Evolutionary conservation across 2,329 filamentous ascomycete genomes (phyloP), one percentile per base, ranked within the genome.

Genomic region (Aspergillus sp.): DNA sequence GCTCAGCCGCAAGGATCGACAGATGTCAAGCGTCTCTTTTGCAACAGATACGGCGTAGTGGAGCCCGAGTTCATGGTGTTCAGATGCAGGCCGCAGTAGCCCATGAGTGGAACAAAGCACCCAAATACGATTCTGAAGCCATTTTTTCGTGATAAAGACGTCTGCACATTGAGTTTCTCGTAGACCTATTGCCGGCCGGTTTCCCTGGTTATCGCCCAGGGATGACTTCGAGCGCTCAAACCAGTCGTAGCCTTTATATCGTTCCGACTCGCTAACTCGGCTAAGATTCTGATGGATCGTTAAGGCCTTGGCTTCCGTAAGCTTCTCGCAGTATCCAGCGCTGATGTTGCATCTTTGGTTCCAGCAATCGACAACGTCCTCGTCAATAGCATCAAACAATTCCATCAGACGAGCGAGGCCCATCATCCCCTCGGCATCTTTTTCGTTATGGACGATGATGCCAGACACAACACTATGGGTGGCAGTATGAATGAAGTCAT

Each of bases 291-390:
- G 74, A 67, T 68, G 72, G 59, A 70, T 79, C 49, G 66, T 70
- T 66, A 70, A 63, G 57, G 70, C 76, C 80, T 97, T 66, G 88
- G 85, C 5, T 72, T 91, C 62, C 83, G 90, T 53, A 83, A 90
- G 75, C 82, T 92, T 67, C 71, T 91, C 58, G 80, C 89, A 54
- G 89, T 89, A 72, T 69, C 84, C 58, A 72, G 79, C 28, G 87
- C 91, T 72, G 88, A 90, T 62, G 68, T 89, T 65, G 80, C 88
- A 80, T 56, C 74, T 75, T 25, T 71, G 71, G 52, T 77, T 79
- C 78, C 78, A 80, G 68, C 78, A 80, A 17, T 77, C 72, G 17
- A 79, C 69, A 17, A 80, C 75, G 58, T 74, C 75, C 62, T 80
- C 78, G 54, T 80, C 76, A 32, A 80, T 78, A 4, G 75, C 72